phyloP scores from a whole-genome alignment of 306 rosid species.

The Dryas alaskensis region DNA sequence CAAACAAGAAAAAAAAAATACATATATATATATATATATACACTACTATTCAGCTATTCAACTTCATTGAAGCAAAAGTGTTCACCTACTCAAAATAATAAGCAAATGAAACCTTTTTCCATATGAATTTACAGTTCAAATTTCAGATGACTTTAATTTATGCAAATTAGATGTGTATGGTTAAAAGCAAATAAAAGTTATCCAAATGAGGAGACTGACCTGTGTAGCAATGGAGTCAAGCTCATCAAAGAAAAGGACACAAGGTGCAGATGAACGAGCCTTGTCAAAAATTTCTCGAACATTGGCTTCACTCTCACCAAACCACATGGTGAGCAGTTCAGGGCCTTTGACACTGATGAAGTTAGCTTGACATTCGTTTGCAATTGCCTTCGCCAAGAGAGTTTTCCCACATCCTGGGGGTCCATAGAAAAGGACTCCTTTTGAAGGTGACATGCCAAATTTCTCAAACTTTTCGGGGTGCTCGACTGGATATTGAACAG shows the following conservation, averaged over 20 bases:
- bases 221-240: constrained; percentile 62
- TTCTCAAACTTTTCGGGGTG: constrained; percentile 60
- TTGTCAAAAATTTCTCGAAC: constrained; percentile 60
- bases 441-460: constrained; percentile 61
- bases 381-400: constrained; percentile 57
- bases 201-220: constrained; percentile 15
- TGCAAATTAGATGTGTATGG: background rate
- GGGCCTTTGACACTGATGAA: constrained; percentile 59
- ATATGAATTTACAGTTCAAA: background rate
- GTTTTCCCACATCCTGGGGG: constrained; percentile 65
- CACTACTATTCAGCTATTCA: background rate
- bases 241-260: constrained; percentile 65
- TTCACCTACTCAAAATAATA: background rate
- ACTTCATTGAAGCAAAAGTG: background rate
- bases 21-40: no score
- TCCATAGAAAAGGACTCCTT: constrained; percentile 62
- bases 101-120: background rate
- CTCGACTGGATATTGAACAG: constrained; percentile 63
- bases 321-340: constrained; percentile 59
- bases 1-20: background rate
- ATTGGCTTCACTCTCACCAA: constrained; percentile 69
- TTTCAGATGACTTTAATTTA: background rate
- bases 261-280: constrained; percentile 54
- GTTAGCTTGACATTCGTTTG: constrained; percentile 59
- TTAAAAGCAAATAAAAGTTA: background rate